phyloP scores from a whole-genome alignment of 2,329 filamentous ascomycete species.

The Nemania bipapillata region DNA sequence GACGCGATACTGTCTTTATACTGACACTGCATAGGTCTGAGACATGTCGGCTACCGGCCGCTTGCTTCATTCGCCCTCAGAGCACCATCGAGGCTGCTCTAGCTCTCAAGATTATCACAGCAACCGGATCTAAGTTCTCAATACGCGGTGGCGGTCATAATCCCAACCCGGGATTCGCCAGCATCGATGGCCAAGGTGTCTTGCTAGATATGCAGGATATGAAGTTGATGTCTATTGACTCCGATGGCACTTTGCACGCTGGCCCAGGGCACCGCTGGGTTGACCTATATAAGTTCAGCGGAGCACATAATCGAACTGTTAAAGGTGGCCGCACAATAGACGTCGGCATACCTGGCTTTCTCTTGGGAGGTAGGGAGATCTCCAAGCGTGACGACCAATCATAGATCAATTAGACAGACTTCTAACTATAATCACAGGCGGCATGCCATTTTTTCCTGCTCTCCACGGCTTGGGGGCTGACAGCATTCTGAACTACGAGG shows the following conservation, averaged over 20 bases:
- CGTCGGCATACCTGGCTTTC: slow-evolving; percentile 39
- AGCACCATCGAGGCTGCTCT: not conserved
- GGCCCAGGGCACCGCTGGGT: slow-evolving; percentile 35
- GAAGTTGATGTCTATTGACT: slow-evolving; percentile 16
- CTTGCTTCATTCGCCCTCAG: not conserved
- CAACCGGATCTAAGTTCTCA: slow-evolving; percentile 23
- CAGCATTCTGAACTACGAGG: slow-evolving; percentile 38
- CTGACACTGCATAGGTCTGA: not conserved
- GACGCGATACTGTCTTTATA: too few relatives aligned
- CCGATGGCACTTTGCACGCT: slow-evolving; percentile 3
- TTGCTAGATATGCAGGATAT: slow-evolving; percentile 39
- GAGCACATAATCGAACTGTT: slow-evolving; percentile 22
- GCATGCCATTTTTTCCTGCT: slow-evolving; percentile 37
- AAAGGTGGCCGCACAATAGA: slow-evolving; percentile 36
- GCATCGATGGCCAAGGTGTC: slow-evolving; percentile 35
- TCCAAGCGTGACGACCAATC: too few relatives aligned
- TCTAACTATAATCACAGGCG: slow-evolving; percentile 25
- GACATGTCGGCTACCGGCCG: not conserved
- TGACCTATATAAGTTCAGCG: slow-evolving; percentile 34
- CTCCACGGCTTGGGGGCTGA: slow-evolving; percentile 39
- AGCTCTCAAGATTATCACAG: not conserved
- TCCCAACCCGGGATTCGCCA: slow-evolving; percentile 35
- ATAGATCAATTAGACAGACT: too few relatives aligned
- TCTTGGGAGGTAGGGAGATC: slow-evolving; percentile 40
- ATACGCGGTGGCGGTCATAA: slow-evolving; percentile 40